Conservation (phyloP, 345 rosid species). For the Eucalyptus viminalis region DNA sequence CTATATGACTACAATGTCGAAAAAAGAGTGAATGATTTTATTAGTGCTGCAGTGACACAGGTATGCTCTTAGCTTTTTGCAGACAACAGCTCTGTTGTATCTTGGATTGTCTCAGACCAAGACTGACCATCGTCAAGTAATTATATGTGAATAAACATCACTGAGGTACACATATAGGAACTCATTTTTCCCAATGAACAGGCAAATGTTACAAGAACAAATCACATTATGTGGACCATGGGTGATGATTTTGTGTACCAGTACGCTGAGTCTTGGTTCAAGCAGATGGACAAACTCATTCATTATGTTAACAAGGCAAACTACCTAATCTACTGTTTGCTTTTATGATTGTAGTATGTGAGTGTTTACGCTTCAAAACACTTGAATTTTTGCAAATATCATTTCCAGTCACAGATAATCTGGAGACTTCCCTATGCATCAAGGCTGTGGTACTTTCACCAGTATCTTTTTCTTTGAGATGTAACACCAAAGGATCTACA, state of each 20-base stretch:
- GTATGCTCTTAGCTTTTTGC: constrained; percentile 12
- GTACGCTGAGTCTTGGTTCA: constrained; percentile 90
- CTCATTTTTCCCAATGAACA: not conserved
- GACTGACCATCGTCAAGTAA: not conserved
- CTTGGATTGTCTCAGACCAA: not conserved
- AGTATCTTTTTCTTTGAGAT: not conserved
- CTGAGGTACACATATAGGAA: not conserved
- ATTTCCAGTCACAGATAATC: not conserved
- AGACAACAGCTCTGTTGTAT: not conserved
- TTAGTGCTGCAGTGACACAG: constrained; percentile 53
- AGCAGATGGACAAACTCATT: constrained; percentile 84
- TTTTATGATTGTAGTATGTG: not conserved
- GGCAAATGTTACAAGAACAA: constrained; percentile 73
- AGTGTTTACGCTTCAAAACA: not conserved
- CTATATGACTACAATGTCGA: constrained; percentile 53
- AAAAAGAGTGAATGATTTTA: constrained; percentile 42
- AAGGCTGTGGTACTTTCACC: not conserved
- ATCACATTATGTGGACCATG: constrained; percentile 98
- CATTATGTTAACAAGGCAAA: constrained; percentile 79
- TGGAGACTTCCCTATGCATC: not conserved
- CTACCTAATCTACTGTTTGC: not conserved
- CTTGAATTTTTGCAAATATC: not conserved
- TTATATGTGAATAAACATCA: not conserved
- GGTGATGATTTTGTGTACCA: constrained; percentile 94
- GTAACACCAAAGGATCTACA: not conserved